Evolutionary conservation across 2,329 filamentous ascomycete species (phyloP), one percentile per base, ranked within the genome.

Genomic region (Phialocephala sp.): DNA sequence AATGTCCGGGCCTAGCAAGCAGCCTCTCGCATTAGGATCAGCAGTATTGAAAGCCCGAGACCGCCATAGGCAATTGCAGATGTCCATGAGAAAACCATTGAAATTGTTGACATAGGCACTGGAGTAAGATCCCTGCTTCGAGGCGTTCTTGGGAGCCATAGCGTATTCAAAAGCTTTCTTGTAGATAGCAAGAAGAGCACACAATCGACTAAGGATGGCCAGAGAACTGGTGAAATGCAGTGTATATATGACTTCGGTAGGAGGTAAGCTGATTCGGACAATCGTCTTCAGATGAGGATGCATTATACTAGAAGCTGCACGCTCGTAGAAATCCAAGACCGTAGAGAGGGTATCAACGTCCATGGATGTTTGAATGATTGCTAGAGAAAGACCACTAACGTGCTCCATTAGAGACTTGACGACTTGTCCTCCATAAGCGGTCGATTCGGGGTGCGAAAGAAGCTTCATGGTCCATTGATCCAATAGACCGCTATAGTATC

Each of bases 11-110:
- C 81, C 78, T 59, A 87, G 79, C 9, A 85, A 76, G 69, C 86
- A 85, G 4, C 84, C 86, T 18, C 83, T 72, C 2, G 85, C 81
- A 71, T 88, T 87, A n/a, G 84, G 79, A 69, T 94, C 91, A 1
- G 81, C 80, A 14, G 80, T 80, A 65, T 87, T 87, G 66, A 96
- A 89, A 0, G 90, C 92, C 14, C 89, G 86, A 24, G 87, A 86
- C 9, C 92, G 86, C 92, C 92, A 96, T 56, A 95, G 77, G 59
- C 91, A 87, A 75, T 96, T 96, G 80, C 92, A 94, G 37, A 93
- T 85, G 75, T 97, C 93, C 87, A 95, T 94, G 37, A 96, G 84
- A 75, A 91, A 93, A 24, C 90, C 90, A 76, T 97, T 97, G 80
- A 95, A 94, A 27, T 84, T 80, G 69, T 87, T 86, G 47, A 93